Percentiles rank a stretch among this genome's conserved stretches.
Conservation (phyloP, 2,329 filamentous ascomycete genomes). For the Elsinoe australis region DNA sequence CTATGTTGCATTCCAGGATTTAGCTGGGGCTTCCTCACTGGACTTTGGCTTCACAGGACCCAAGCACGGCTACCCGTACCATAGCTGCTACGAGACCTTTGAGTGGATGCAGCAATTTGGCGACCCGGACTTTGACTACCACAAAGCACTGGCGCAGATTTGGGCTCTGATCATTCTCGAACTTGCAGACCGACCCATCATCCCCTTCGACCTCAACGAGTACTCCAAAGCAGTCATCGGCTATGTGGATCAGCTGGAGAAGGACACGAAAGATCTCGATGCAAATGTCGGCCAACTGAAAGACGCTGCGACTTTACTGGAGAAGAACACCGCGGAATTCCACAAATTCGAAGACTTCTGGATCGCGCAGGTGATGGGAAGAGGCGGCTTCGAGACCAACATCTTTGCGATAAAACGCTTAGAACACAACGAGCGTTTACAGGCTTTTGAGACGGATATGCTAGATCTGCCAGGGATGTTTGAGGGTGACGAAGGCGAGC, state of each 20-base stretch:
- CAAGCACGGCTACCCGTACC: constrained; percentile 55
- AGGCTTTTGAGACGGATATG: constrained; percentile 71
- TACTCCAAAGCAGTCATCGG: constrained; percentile 60
- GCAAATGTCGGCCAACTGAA: constrained; percentile 52
- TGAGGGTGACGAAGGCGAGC: constrained; percentile 24
- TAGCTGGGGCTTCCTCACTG: constrained; percentile 79
- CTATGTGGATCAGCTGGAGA: constrained; percentile 60
- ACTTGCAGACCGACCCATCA: constrained; percentile 67
- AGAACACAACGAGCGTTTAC: constrained; percentile 71
- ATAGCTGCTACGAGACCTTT: constrained; percentile 84
- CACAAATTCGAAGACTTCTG: constrained; percentile 69
- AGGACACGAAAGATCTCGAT: constrained; percentile 46
- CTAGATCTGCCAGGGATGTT: constrained; percentile 61
- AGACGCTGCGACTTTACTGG: constrained; percentile 56
- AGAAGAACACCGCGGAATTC: constrained; percentile 56
- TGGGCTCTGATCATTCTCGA: constrained; percentile 78
- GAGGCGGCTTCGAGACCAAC: constrained; percentile 66
- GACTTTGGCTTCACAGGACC: constrained; percentile 69
- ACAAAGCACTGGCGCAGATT: constrained; percentile 69
- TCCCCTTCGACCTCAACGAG: constrained; percentile 70
- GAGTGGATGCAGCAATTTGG: constrained; percentile 74
- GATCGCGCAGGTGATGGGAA: constrained; percentile 61
- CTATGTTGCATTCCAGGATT: constrained; percentile 82
- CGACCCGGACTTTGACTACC: constrained; percentile 73
- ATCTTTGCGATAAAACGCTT: constrained; percentile 59